phyloP scores from a whole-genome alignment of 805 yeast genomes.

The Saturnispora silvae region DNA sequence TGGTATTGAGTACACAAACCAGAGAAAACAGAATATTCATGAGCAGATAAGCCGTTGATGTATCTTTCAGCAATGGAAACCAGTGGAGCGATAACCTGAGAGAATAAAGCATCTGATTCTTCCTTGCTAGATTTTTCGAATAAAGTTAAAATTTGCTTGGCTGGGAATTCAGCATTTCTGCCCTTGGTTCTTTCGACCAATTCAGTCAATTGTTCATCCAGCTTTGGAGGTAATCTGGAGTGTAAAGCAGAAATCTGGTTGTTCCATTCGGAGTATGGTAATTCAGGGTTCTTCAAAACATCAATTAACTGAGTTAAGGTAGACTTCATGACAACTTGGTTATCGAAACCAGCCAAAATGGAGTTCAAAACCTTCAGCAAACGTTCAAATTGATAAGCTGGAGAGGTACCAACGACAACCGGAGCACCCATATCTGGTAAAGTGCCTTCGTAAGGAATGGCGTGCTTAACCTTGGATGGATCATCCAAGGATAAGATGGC shows the following conservation, averaged over 20 bases:
- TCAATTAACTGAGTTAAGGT: conserved; percentile 65
- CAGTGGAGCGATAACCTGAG: conserved; percentile 61
- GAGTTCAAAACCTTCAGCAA: conserved; percentile 54
- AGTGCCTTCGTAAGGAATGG: conserved; percentile 89
- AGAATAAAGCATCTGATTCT: conserved; percentile 39
- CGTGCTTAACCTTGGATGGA: conserved; percentile 95
- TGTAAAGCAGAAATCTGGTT: conserved; percentile 82
- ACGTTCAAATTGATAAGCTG: conserved; percentile 61
- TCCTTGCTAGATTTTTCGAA: conserved; percentile 51
- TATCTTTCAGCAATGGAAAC: conserved; percentile 60
- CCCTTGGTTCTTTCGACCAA: conserved; percentile 56
- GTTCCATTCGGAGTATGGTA: conserved; percentile 92
- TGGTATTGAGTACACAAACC: conserved; percentile 61
- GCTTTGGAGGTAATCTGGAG: conserved; percentile 71
- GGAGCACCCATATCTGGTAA: conserved; percentile 85
- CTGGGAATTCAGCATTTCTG: conserved; percentile 82
- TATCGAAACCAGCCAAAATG: conserved; percentile 85
- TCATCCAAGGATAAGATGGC: conserved; percentile 93
- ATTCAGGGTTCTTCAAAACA: conserved; percentile 63
- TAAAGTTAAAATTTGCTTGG: conserved; percentile 67
- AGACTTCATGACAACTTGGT: conserved; percentile 85
- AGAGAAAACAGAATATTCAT: conserved; percentile 72
- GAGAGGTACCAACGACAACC: conserved; percentile 69
- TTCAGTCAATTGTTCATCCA: conserved; percentile 57
- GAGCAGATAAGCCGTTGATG: conserved; percentile 65